Conservation (phyloP, 371 early-diverging fungal species). For the Mortierella sp. region DNA sequence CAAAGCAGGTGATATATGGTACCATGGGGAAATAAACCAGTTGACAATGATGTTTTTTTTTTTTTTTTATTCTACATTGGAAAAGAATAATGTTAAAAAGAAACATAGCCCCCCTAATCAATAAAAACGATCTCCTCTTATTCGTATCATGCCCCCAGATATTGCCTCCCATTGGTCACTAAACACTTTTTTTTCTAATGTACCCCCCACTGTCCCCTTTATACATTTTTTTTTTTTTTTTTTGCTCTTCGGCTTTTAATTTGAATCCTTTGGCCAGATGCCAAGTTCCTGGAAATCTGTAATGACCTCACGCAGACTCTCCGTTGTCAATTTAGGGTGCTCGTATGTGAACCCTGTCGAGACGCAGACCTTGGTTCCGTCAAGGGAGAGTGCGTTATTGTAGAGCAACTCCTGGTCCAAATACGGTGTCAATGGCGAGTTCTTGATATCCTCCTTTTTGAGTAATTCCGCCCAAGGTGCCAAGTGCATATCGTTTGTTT, state of each 20-base stretch:
- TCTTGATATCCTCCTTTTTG: conserved; percentile 69
- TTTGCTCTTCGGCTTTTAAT: background rate
- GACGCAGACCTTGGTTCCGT: conserved; percentile 81
- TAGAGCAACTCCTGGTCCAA: conserved; percentile 90
- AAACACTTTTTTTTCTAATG: background rate
- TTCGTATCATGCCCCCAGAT: no score
- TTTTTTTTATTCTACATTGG: background rate
- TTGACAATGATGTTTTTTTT: background rate
- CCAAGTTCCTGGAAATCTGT: conserved; percentile 69
- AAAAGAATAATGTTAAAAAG: no score
- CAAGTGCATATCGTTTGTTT: conserved; percentile 93
- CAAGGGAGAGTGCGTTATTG: conserved; percentile 82
- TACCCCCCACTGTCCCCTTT: no score
- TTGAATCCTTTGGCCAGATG: conserved; percentile 75
- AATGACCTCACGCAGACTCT: conserved; percentile 75
- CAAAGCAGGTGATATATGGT: background rate
- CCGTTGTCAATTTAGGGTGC: conserved; percentile 76
- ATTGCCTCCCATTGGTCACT: no score
- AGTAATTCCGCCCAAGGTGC: conserved; percentile 80
- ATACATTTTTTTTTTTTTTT: no score
- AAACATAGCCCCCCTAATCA: no score
- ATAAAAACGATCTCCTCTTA: no score
- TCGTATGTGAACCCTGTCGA: conserved; percentile 80
- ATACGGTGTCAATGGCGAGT: conserved; percentile 94
- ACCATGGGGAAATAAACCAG: background rate